A percentile compares a stretch with the other conserved stretches of the same genome.
Conservation (phyloP, 179 eudicot genomes). For the Carnegiea gigantea region DNA sequence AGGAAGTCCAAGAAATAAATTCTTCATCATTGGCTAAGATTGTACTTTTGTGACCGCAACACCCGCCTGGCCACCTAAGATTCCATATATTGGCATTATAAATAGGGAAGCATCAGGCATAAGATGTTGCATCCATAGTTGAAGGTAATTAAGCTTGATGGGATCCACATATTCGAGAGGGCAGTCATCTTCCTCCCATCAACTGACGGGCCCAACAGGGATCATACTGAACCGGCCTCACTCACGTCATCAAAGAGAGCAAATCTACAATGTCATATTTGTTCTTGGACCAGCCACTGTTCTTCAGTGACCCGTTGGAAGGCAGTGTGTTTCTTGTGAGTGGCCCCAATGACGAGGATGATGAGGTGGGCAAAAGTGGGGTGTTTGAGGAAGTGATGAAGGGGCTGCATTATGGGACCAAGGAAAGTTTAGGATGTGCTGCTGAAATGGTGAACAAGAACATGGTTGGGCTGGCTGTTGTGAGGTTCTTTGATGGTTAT, state of each 20-base stretch:
- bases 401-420: constrained; percentile 74
- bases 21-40: too few relatives aligned
- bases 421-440: constrained; percentile 74
- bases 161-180: constrained; percentile 86
- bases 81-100: too few relatives aligned
- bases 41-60: too few relatives aligned
- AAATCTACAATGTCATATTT: constrained; percentile 53
- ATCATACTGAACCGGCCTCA: constrained; percentile 85
- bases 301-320: constrained; percentile 82
- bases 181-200: constrained; percentile 75
- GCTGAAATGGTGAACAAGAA: constrained; percentile 92
- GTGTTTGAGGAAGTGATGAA: constrained; percentile 86
- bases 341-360: constrained; percentile 30
- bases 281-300: constrained; percentile 62
- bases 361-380: constrained; percentile 46
- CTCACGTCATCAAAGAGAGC: constrained; percentile 89
- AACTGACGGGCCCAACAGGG: constrained; percentile 78
- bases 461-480: constrained; percentile 50
- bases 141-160: constrained; percentile 54
- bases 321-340: constrained; percentile 70
- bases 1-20: too few relatives aligned
- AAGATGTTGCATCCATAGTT: too few relatives aligned
- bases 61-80: too few relatives aligned
- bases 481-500: constrained; percentile 86
- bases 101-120: too few relatives aligned